Percentiles rank a stretch among this genome's conserved stretches.
Conservation (phyloP, 164 flowering plant genomes). For the Pachysandra terminalis region DNA sequence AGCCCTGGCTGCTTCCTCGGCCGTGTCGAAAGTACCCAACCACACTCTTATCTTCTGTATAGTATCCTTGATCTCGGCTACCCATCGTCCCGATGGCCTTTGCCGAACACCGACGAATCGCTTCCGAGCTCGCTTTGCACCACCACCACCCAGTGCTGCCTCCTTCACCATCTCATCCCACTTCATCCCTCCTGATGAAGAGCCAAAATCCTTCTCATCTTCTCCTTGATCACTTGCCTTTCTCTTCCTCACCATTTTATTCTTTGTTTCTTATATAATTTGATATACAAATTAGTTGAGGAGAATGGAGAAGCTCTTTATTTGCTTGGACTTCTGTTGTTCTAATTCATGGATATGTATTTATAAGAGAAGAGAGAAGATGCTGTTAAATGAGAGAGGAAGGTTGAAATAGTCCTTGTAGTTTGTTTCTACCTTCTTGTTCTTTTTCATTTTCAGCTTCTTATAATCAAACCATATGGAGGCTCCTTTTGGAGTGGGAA, state of each 20-base stretch:
- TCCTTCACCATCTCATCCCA: constrained; percentile 31
- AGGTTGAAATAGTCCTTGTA: constrained; percentile 12
- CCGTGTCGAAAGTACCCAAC: constrained; percentile 49
- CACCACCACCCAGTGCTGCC: constrained; percentile 17
- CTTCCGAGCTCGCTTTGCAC: constrained; percentile 29
- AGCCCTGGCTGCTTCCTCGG: constrained; percentile 53
- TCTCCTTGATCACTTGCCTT: constrained; percentile 15
- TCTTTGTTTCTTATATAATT: background rate
- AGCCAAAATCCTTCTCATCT: constrained; percentile 1
- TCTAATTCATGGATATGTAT: background rate
- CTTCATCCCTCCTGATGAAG: constrained; percentile 2
- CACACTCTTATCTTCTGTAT: constrained; percentile 52
- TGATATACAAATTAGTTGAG: background rate
- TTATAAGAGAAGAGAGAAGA: background rate
- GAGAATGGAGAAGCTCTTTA: background rate
- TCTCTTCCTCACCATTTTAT: constrained; percentile 27
- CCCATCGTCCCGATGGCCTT: constrained; percentile 52
- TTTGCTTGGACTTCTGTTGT: background rate
- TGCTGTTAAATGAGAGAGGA: background rate
- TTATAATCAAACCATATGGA: constrained; percentile 19
- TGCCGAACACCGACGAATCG: constrained; percentile 49
- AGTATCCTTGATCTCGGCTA: constrained; percentile 52
- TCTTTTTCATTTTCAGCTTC: constrained; percentile 13
- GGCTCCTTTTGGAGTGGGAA: constrained; percentile 1
- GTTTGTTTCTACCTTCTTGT: constrained; percentile 22